Evolutionary conservation across 148 eudicot species (phyloP).

Genomic region (Vaccinium darrowii): DNA sequence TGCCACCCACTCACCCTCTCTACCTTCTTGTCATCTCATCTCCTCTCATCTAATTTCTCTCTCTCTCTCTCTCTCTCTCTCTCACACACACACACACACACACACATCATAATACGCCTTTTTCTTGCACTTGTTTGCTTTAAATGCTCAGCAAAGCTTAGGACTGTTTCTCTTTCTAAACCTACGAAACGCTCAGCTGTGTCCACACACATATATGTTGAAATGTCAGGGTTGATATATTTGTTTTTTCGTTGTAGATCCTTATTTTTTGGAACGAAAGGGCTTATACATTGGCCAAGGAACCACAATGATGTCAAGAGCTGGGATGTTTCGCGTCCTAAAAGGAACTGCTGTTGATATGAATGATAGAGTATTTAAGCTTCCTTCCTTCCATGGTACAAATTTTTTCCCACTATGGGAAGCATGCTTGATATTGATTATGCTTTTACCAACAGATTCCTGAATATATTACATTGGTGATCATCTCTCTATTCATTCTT

Average conservation of each 20-base stretch:
- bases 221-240: neutral
- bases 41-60: neutral
- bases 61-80: neutral
- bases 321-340: constrained; percentile 77
- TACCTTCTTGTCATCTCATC: neutral
- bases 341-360: constrained; percentile 74
- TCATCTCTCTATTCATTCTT: neutral
- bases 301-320: constrained; percentile 75
- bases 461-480: neutral
- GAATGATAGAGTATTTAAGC: constrained; percentile 66
- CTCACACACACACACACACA: no score
- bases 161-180: neutral
- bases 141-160: neutral
- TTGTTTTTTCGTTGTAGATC: constrained; percentile 40
- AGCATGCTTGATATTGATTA: neutral
- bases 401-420: neutral
- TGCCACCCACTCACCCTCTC: neutral
- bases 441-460: neutral
- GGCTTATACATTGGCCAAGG: constrained; percentile 92
- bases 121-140: neutral
- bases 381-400: constrained; percentile 77
- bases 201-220: neutral
- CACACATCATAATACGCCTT: neutral
- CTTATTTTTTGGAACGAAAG: constrained; percentile 61
- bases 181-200: neutral